phyloP scores from a whole-genome alignment of 495 filamentous ascomycete species.

The Neurospora discreta region DNA sequence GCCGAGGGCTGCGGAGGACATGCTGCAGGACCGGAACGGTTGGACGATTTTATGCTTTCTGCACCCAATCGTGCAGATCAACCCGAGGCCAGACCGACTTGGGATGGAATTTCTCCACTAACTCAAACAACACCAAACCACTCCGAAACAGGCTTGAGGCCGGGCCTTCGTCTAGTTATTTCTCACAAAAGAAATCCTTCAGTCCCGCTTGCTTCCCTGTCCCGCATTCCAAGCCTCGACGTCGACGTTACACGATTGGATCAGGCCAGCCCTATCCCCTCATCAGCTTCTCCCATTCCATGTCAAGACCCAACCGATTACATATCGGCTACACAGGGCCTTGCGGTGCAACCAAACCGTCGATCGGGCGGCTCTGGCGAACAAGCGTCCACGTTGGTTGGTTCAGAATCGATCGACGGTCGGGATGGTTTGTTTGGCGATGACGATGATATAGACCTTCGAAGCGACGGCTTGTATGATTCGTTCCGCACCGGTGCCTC shows the following conservation, averaged over 20 bases:
- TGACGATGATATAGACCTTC: constrained; percentile 76
- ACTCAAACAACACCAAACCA: constrained; percentile 3
- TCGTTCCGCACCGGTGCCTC: constrained; percentile 78
- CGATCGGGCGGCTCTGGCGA: constrained; percentile 35
- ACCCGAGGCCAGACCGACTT: constrained; percentile 9
- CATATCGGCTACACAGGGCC: constrained; percentile 15
- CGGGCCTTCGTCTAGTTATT: not conserved
- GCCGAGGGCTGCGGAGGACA: constrained; percentile 29
- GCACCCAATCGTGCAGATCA: constrained; percentile 10
- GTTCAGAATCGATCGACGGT: constrained; percentile 64
- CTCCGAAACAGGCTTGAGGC: not conserved
- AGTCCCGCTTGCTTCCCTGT: constrained; percentile 45
- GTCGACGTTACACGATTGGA: constrained; percentile 39
- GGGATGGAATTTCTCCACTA: constrained; percentile 15
- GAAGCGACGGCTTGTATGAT: constrained; percentile 87
- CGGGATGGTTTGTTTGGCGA: constrained; percentile 65
- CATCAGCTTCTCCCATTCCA: constrained; percentile 13
- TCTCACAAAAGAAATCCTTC: constrained; percentile 37
- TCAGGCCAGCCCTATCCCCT: constrained; percentile 24
- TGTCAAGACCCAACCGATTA: constrained; percentile 16
- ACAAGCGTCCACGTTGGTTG: constrained; percentile 67
- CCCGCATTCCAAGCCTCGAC: constrained; percentile 46
- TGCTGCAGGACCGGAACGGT: constrained; percentile 28
- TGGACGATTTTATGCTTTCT: constrained; percentile 3
- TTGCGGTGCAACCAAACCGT: constrained; percentile 16